Evolutionary conservation across 129 eudicot genomes (phyloP), one percentile per base, ranked within the genome.

Genomic region (Apium graveolens): DNA sequence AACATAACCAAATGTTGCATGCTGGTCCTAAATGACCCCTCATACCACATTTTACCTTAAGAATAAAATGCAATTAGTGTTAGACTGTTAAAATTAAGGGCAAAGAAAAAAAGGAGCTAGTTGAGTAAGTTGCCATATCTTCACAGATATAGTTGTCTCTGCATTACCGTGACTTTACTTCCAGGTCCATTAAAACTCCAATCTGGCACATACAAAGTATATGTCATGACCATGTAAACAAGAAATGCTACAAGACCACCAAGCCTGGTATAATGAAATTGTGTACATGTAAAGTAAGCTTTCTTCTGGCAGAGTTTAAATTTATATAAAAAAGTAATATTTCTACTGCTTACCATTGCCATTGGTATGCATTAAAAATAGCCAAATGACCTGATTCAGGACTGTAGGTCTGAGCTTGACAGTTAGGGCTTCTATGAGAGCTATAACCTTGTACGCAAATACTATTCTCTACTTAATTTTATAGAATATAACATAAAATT

Each of bases 21-120:
- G 92, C 96, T 2, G 94, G 98, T 81, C 96, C 98, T 18, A 90
- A 75, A 55, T 90, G 93, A 69, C 98, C 98, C 78, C 96, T 83
- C 96, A 89, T 90, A 39, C 94, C 96, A 87, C 96, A 93, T 81
- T 80, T 74, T 76, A 93, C 96, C 93, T 89, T 42, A 39, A 10
- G 20, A 73, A 20, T 41, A 21, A 73, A n/a, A 42, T 21, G n/a
- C 10, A 71, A 73, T 20, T 24, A n/a, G 76, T 42, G 45, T 41
- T 32, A 26, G 55, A 37, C 21, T 53, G 27, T 21, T 21, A 53
- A 57, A 7, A 11, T 41, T 60, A 37, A 11, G 32, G 45, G 10
- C 9, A 57, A 31, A 21, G n/a, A n/a, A 45, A 31, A 41, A 8
- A 37, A 37, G 13, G 3, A 34, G 31, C 49, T 55, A 21, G 7